A percentile compares a stretch with the other conserved stretches of the same genome.
Conservation (phyloP, 2,329 filamentous ascomycete genomes). For the Dothistroma septosporum region DNA sequence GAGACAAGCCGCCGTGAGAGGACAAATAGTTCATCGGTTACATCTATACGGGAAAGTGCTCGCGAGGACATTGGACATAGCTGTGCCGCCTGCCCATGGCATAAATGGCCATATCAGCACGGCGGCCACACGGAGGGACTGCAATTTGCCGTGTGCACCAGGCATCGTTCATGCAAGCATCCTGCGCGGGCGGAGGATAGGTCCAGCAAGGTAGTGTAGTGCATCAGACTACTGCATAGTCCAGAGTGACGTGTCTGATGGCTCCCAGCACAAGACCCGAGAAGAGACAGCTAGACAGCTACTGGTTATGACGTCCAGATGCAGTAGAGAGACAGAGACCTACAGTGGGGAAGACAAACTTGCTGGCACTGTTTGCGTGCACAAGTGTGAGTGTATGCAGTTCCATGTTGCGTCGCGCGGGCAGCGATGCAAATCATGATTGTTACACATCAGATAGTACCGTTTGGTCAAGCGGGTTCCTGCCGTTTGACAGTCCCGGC, state of each 20-base stretch:
- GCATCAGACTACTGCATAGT: slow-evolving; percentile 10
- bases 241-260: slow-evolving; percentile 11
- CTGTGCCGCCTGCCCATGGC: slow-evolving; percentile 14
- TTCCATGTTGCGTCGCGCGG: neutral
- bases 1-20: slow-evolving; percentile 7
- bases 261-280: slow-evolving; percentile 11
- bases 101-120: slow-evolving; percentile 4
- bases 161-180: slow-evolving; percentile 21
- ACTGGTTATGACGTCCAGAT: slow-evolving; percentile 16
- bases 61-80: neutral
- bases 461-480: slow-evolving; percentile 23
- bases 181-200: slow-evolving; percentile 1
- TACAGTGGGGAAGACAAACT: slow-evolving; percentile 16
- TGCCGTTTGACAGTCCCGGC: slow-evolving; percentile 22
- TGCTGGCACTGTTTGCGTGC: slow-evolving; percentile 14
- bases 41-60: slow-evolving; percentile 7
- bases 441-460: slow-evolving; percentile 8
- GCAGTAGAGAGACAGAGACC: slow-evolving; percentile 10
- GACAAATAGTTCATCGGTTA: slow-evolving; percentile 7
- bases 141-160: slow-evolving; percentile 16
- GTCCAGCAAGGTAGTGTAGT: slow-evolving; percentile 2
- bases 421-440: slow-evolving; percentile 6
- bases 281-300: neutral
- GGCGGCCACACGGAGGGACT: neutral
- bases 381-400: neutral